Conservation (phyloP, 371 early-diverging fungal genomes). For the Chytridiales sp. region DNA sequence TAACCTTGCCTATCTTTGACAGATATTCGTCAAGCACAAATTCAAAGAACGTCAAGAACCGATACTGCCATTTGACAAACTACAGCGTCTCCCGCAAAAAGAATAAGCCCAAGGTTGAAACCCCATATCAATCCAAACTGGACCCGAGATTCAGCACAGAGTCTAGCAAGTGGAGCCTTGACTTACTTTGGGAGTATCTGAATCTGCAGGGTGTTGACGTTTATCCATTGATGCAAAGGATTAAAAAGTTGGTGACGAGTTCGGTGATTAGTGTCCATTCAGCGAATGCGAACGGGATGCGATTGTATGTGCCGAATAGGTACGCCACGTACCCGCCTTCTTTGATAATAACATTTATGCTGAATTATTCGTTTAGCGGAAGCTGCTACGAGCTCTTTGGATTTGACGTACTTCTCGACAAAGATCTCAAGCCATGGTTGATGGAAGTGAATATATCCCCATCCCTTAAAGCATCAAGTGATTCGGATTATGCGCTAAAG, state of each 20-base stretch:
- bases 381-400: slow-evolving; percentile 47
- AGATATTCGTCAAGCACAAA: slow-evolving; percentile 27
- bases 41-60: slow-evolving; percentile 23
- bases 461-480: slow-evolving; percentile 39
- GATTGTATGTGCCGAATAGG: slow-evolving; percentile 27
- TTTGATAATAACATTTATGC: not conserved
- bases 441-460: slow-evolving; percentile 52
- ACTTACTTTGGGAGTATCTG: slow-evolving; percentile 32
- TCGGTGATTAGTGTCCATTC: slow-evolving; percentile 37
- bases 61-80: slow-evolving; percentile 41
- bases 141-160: slow-evolving; percentile 27
- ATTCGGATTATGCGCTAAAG: slow-evolving; percentile 40
- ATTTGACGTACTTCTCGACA: slow-evolving; percentile 46
- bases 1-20: not conserved
- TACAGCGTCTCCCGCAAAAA: slow-evolving; percentile 39
- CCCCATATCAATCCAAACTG: slow-evolving; percentile 7
- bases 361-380: slow-evolving; percentile 9
- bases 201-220: slow-evolving; percentile 24
- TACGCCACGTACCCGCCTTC: not conserved
- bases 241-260: slow-evolving; percentile 29
- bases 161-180: slow-evolving; percentile 36
- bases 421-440: slow-evolving; percentile 45
- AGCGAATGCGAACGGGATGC: slow-evolving; percentile 28
- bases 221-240: slow-evolving; percentile 21
- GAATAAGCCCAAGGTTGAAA: not conserved